Conservation (phyloP, 2,329 filamentous ascomycete genomes). For the Albifimbria verrucaria region DNA sequence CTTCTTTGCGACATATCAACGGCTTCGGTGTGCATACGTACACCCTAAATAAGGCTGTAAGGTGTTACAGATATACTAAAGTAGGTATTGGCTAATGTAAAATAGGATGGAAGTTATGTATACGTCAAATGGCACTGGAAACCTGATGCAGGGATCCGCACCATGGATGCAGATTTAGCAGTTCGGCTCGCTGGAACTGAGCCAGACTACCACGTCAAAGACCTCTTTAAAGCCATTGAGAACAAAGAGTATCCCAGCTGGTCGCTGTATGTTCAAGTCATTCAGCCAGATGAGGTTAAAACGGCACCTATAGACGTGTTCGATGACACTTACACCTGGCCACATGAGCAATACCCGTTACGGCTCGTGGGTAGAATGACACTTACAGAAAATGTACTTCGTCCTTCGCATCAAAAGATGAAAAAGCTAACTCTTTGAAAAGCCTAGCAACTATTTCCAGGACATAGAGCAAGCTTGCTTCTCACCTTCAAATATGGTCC, state of each 20-base stretch:
- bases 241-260: conserved; percentile 60
- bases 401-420: fast-evolving
- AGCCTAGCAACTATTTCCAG: conserved; percentile 60
- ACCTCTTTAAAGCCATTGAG: conserved; percentile 46
- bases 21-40: conserved; percentile 47
- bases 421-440: fast-evolving
- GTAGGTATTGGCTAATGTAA: too few species aligned
- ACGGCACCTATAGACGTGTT: conserved; percentile 62
- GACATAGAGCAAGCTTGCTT: conserved; percentile 69
- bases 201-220: conserved; percentile 45
- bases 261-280: conserved; percentile 61
- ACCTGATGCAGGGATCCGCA: conserved; percentile 42
- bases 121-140: conserved; percentile 50
- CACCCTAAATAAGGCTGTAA: conserved; percentile 32
- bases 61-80: too few species aligned
- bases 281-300: conserved; percentile 60
- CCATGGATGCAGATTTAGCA: conserved; percentile 36
- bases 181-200: conserved; percentile 35
- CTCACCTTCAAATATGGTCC: conserved; percentile 62
- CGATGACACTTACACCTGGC: conserved; percentile 69
- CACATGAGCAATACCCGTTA: conserved; percentile 59
- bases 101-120: conserved; percentile 40
- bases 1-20: conserved; percentile 42
- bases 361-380: conserved; percentile 59
- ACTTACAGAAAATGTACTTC: conserved; percentile 56